These are phyloP conservation scores for Scytalidium lignicola DNA, from an alignment of 2,329 filamentous ascomycete genomes.

Conservation along the genomic window DNA sequence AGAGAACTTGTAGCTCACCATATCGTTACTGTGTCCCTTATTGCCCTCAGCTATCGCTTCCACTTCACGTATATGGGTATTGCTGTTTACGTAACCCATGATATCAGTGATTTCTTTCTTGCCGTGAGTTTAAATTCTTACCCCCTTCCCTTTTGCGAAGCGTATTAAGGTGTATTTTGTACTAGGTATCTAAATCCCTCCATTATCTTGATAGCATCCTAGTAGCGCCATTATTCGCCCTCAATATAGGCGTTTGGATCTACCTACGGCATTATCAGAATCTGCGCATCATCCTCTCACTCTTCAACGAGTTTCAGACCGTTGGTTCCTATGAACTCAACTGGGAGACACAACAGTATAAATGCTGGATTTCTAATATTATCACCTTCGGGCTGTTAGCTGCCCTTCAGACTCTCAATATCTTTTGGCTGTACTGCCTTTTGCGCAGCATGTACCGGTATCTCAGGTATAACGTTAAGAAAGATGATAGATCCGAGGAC, in stretches of 20 bases:
- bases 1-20: conserved; percentile 87
- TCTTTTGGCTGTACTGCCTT: conserved; percentile 80
- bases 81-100: conserved; percentile 87
- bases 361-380: conserved; percentile 63
- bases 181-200: conserved; percentile 78
- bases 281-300: conserved; percentile 68
- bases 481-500: conserved; percentile 71
- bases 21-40: conserved; percentile 78
- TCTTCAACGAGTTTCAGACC: conserved; percentile 70
- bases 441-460: conserved; percentile 69
- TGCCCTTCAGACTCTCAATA: conserved; percentile 66
- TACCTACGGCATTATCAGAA: conserved; percentile 87
- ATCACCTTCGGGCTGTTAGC: conserved; percentile 63
- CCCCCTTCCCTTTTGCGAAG: background rate
- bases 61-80: conserved; percentile 92
- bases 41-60: conserved; percentile 82
- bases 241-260: conserved; percentile 80
- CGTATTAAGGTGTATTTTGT: too few species aligned
- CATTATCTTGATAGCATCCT: conserved; percentile 82
- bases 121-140: conserved; percentile 52
- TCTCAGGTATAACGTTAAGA: conserved; percentile 52
- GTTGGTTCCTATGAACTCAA: conserved; percentile 71
- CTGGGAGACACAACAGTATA: conserved; percentile 74
- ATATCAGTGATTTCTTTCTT: conserved; percentile 90
- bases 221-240: conserved; percentile 74